A percentile compares a stretch with the other conserved stretches of the same genome.
Conservation (phyloP, 345 rosid species). For the Melaleuca quinquenervia region DNA sequence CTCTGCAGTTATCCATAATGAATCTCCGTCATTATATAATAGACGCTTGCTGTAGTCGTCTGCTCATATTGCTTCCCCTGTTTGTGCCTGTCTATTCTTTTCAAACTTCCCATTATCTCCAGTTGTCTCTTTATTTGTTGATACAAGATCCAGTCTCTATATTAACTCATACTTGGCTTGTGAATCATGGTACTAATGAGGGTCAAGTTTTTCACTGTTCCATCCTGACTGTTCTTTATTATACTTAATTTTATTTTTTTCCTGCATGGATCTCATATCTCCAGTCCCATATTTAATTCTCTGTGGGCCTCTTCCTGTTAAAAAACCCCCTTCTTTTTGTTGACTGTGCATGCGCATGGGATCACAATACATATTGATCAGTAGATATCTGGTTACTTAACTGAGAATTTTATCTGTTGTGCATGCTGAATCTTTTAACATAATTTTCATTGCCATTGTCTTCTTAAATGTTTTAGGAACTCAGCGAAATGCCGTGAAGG, state of each 20-base stretch:
- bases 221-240: background rate
- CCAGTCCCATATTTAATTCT: background rate
- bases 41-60: background rate
- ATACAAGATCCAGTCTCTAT: background rate
- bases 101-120: background rate
- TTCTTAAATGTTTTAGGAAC: slow-evolving; percentile 27
- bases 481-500: slow-evolving; percentile 96
- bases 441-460: background rate
- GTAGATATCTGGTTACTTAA: background rate
- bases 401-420: background rate
- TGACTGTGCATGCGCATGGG: background rate
- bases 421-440: background rate
- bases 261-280: background rate
- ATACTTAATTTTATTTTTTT: background rate
- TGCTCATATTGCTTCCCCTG: background rate
- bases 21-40: background rate
- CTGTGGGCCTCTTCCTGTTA: background rate
- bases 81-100: background rate
- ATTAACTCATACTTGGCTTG: background rate
- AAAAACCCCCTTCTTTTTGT: background rate
- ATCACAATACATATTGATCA: background rate
- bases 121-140: background rate
- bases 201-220: background rate
- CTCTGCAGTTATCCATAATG: background rate
- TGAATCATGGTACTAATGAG: background rate